Conservation (phyloP, 495 filamentous ascomycete species). For the Aspergillus homomorphus region DNA sequence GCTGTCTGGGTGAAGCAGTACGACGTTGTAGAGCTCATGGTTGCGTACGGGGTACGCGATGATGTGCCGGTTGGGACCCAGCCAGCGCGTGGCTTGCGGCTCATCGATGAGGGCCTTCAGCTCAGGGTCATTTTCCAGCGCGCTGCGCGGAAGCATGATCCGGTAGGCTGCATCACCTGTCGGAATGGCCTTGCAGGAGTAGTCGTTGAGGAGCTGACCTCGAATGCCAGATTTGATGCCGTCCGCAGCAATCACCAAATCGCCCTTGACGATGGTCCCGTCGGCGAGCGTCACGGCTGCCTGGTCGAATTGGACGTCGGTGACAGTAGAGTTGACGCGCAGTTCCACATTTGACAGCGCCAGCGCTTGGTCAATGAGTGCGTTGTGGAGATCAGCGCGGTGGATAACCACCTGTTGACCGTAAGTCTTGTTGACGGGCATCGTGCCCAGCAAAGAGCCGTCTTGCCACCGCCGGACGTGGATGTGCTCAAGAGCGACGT, state of each 20-base stretch:
- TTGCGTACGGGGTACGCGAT: conserved; percentile 44
- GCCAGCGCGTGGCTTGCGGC: conserved; percentile 41
- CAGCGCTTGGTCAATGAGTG: conserved; percentile 36
- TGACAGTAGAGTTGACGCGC: conserved; percentile 34
- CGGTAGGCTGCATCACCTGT: conserved; percentile 48
- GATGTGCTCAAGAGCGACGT: conserved; percentile 40
- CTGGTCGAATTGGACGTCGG: conserved; percentile 28
- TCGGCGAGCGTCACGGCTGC: conserved; percentile 34
- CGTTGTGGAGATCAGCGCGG: conserved; percentile 45
- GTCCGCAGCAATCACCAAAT: conserved; percentile 47
- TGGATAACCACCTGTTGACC: conserved; percentile 44
- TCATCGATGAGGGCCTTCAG: conserved; percentile 35
- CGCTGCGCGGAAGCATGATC: conserved; percentile 36
- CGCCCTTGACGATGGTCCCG: conserved; percentile 33
- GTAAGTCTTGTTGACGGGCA: conserved; percentile 42
- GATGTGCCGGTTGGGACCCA: conserved; percentile 44
- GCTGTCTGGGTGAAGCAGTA: conserved; percentile 40
- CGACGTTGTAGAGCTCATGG: conserved; percentile 43
- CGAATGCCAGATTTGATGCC: conserved; percentile 46
- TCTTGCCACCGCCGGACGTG: conserved; percentile 44
- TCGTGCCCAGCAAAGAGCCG: conserved; percentile 34
- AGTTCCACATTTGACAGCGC: conserved; percentile 36
- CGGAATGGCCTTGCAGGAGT: conserved; percentile 28
- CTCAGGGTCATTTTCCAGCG: conserved; percentile 37
- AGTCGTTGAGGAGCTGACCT: conserved; percentile 27